A percentile compares a stretch with the other conserved stretches of the same genome.
These are phyloP conservation scores for Friedmanniomyces endolithicus DNA, from an alignment of 495 filamentous ascomycete genomes.

Conservation along the genomic window DNA sequence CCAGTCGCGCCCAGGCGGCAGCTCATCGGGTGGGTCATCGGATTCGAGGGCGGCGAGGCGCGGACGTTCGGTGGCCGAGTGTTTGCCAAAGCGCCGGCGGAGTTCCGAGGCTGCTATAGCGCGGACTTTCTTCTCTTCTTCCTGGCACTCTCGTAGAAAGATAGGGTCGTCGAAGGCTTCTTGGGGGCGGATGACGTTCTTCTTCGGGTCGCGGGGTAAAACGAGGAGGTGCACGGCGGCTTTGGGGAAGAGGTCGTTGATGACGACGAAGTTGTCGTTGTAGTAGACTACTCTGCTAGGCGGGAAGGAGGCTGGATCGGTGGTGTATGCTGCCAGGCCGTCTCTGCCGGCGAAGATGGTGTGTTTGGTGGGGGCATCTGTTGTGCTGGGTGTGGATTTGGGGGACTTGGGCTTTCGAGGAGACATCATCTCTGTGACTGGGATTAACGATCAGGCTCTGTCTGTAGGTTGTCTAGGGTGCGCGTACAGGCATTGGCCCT, in stretches of 20 bases:
- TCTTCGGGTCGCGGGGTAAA: constrained; percentile 56
- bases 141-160: constrained; percentile 55
- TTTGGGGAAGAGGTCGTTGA: constrained; percentile 79
- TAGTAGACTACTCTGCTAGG: constrained; percentile 52
- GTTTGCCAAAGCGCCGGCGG: constrained; percentile 51
- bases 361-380: background rate
- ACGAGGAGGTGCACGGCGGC: constrained; percentile 74
- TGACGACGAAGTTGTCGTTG: constrained; percentile 60
- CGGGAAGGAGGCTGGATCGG: constrained; percentile 52
- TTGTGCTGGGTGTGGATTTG: constrained; percentile 1
- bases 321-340: constrained; percentile 55
- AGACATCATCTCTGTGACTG: constrained; percentile 20
- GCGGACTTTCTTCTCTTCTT: constrained; percentile 49
- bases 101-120: constrained; percentile 62
- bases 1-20: constrained; percentile 70
- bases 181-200: constrained; percentile 58
- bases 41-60: constrained; percentile 45
- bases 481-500: constrained; percentile 16
- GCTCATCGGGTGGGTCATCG: constrained; percentile 24
- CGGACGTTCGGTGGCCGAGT: constrained; percentile 47
- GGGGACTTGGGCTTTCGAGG: constrained; percentile 3
- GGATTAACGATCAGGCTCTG: constrained; percentile 9
- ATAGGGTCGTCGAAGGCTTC: constrained; percentile 58
- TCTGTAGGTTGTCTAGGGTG: background rate
- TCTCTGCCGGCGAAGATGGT: constrained; percentile 16